These are phyloP conservation scores for Neonectria coccinea DNA, from an alignment of 2,329 filamentous ascomycete genomes.

Conservation along the genomic window DNA sequence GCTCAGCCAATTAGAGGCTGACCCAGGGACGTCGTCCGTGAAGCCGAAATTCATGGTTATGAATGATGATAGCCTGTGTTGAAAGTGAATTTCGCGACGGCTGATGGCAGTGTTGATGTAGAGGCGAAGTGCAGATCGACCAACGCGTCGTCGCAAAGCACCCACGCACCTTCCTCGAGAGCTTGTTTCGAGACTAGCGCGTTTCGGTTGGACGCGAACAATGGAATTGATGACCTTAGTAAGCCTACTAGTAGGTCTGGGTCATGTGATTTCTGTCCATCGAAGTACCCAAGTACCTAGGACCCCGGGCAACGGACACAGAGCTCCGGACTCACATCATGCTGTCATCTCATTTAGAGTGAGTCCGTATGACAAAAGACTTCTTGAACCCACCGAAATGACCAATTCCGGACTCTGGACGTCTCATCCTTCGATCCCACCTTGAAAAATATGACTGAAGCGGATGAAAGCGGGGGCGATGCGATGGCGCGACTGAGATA, in stretches of 20 bases:
- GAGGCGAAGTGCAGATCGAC: background rate
- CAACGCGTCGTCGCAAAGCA: constrained; percentile 6
- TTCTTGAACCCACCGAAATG: background rate
- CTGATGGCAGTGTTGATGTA: background rate
- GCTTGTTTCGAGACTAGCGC: background rate
- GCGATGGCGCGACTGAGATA: too few species aligned
- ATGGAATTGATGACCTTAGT: background rate
- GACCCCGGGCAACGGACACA: background rate
- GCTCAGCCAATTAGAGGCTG: constrained; percentile 33
- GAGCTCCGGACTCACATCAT: background rate
- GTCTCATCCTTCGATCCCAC: background rate
- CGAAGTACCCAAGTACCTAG: background rate
- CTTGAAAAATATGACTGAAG: background rate
- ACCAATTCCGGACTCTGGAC: background rate
- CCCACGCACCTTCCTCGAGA: background rate
- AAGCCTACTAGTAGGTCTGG: background rate
- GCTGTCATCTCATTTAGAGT: background rate
- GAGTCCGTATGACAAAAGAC: background rate
- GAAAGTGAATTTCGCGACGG: background rate
- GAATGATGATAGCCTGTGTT: background rate
- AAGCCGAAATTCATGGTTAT: constrained; percentile 38
- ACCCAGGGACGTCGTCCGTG: constrained; percentile 30
- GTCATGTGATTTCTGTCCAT: background rate
- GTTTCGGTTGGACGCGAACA: background rate
- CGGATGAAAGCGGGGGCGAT: background rate